Evolutionary conservation across 2,329 filamentous ascomycete species (phyloP).

Genomic region (Hirsutella minnesotensis): DNA sequence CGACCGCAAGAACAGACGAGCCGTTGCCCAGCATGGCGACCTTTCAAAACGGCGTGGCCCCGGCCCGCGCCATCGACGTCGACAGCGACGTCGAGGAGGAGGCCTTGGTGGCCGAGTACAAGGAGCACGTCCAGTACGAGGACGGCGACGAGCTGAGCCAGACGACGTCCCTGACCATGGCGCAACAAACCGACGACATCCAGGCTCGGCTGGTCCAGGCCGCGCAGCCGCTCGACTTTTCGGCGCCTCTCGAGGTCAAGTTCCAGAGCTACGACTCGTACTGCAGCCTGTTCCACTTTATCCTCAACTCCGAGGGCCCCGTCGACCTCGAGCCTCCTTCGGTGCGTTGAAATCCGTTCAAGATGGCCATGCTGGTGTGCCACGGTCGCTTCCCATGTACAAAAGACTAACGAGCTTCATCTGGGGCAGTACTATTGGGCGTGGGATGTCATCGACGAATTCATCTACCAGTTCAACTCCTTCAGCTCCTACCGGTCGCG

Average conservation of each 20-base stretch:
- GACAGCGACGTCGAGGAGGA: slow-evolving; percentile 96
- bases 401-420: neutral
- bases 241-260: slow-evolving; percentile 89
- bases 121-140: slow-evolving; percentile 90
- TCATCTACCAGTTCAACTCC: slow-evolving; percentile 99
- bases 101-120: slow-evolving; percentile 88
- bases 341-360: slow-evolving; percentile 42
- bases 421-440: slow-evolving; percentile 85
- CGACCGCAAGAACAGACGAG: slow-evolving; percentile 17
- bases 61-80: slow-evolving; percentile 53
- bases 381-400: too few relatives aligned
- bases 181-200: slow-evolving; percentile 76
- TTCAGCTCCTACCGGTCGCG: slow-evolving; percentile 96
- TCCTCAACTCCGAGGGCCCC: slow-evolving; percentile 97
- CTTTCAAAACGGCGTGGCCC: slow-evolving; percentile 49
- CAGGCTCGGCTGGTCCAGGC: slow-evolving; percentile 85
- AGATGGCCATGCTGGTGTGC: too few relatives aligned
- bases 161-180: slow-evolving; percentile 55
- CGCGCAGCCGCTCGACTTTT: slow-evolving; percentile 90
- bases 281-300: slow-evolving; percentile 98
- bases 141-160: slow-evolving; percentile 73
- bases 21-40: slow-evolving; percentile 38
- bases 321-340: slow-evolving; percentile 94
- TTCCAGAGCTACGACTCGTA: slow-evolving; percentile 99
- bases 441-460: slow-evolving; percentile 99